Evolutionary conservation across 768 basidiomycete genomes (phyloP).

Genomic region (Agrocybe pediades): DNA sequence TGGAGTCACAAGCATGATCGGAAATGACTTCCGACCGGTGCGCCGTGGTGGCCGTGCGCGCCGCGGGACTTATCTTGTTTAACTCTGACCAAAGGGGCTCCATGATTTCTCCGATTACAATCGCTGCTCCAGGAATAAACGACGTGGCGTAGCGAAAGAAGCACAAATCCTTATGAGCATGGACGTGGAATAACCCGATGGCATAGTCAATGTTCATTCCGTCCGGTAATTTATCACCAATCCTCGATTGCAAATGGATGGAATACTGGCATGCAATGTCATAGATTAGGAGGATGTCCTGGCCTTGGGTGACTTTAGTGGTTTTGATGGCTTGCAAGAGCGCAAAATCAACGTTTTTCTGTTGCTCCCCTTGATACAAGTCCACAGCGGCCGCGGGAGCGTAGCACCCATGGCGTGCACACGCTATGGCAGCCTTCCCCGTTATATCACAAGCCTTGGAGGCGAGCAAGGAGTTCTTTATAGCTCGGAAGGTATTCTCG

Average conservation of each 20-base stretch:
- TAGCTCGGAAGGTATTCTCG: constrained; percentile 16
- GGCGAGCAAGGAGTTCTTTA: constrained; percentile 3
- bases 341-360: constrained; percentile 23
- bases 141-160: constrained; percentile 21
- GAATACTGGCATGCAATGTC: constrained; percentile 5
- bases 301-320: constrained; percentile 8
- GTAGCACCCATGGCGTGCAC: constrained; percentile 21
- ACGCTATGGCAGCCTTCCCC: constrained; percentile 14
- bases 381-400: constrained; percentile 16
- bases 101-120: constrained; percentile 17
- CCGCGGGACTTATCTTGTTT: constrained; percentile 14
- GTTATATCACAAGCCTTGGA: constrained; percentile 15
- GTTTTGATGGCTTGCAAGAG: constrained; percentile 7
- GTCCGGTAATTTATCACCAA: background rate
- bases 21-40: constrained; percentile 18
- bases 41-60: constrained; percentile 12
- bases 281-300: constrained; percentile 4
- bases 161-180: constrained; percentile 27
- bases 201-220: constrained; percentile 8
- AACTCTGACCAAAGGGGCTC: constrained; percentile 21
- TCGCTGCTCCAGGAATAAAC: constrained; percentile 15
- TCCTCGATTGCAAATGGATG: background rate
- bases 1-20: constrained; percentile 24
- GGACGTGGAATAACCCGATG: constrained; percentile 29
- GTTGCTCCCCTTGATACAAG: constrained; percentile 22